Conservation (phyloP, 345 rosid genomes). For the Populus simonii region DNA sequence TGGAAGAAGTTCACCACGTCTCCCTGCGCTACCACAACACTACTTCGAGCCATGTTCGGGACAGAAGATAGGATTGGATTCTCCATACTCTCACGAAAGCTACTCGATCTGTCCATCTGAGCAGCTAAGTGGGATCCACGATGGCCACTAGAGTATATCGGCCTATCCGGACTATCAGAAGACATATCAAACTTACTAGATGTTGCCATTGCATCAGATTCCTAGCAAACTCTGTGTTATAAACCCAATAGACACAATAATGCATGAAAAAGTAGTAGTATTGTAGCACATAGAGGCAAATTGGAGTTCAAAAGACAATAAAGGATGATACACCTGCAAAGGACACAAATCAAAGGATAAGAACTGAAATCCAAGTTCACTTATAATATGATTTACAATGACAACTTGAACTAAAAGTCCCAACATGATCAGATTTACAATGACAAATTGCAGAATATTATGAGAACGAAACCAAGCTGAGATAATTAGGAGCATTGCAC, state of each 20-base stretch:
- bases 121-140: conserved; percentile 76
- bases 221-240: conserved; percentile 44
- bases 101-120: conserved; percentile 78
- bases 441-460: conserved; percentile 10
- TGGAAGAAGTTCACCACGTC: conserved; percentile 75
- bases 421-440: not conserved
- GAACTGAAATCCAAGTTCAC: conserved; percentile 16
- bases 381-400: not conserved
- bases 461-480: not conserved
- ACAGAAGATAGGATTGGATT: conserved; percentile 65
- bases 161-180: conserved; percentile 84
- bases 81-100: conserved; percentile 79
- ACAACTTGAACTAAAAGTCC: not conserved
- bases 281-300: conserved; percentile 52
- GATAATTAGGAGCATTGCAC: not conserved
- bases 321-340: conserved; percentile 48
- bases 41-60: conserved; percentile 61
- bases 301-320: conserved; percentile 20
- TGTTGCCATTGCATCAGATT: conserved; percentile 68
- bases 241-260: conserved; percentile 50
- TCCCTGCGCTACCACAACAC: conserved; percentile 53
- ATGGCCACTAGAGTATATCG: conserved; percentile 58
- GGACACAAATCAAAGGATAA: conserved; percentile 15
- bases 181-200: conserved; percentile 84
- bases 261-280: conserved; percentile 60